Conservation (phyloP, 148 eudicot genomes). For the Chenopodium album region DNA sequence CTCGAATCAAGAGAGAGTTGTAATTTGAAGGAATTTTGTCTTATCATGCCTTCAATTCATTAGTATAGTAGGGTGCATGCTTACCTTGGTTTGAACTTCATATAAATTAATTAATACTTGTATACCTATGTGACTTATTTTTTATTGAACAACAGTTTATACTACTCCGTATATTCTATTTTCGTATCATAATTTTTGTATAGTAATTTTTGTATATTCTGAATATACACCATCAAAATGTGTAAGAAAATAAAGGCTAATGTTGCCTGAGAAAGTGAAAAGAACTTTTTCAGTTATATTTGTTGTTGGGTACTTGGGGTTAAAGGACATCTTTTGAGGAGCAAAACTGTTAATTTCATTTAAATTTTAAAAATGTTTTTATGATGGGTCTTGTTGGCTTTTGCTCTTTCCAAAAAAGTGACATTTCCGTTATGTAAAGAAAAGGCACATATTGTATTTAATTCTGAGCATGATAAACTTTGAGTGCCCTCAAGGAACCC, state of each 20-base stretch:
- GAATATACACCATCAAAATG: neutral
- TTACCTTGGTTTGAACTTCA: neutral
- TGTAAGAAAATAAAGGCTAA: neutral
- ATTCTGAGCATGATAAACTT: neutral
- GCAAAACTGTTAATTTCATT: neutral
- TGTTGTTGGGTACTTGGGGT: slow-evolving; percentile 13
- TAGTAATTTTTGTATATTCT: slow-evolving; percentile 3
- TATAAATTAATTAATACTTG: too few species aligned
- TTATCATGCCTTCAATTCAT: neutral
- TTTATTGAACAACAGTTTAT: too few species aligned
- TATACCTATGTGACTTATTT: neutral
- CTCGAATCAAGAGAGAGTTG: neutral
- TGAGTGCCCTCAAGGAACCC: neutral
- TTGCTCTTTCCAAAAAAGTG: slow-evolving; percentile 30
- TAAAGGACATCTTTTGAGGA: slow-evolving; percentile 33
- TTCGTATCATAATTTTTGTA: neutral
- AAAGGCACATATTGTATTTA: neutral
- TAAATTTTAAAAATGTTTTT: neutral
- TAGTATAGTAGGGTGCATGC: neutral
- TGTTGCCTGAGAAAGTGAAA: slow-evolving; percentile 15
- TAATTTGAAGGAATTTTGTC: neutral
- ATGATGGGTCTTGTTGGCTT: slow-evolving; percentile 22
- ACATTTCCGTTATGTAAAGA: slow-evolving; percentile 20
- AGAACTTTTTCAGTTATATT: neutral
- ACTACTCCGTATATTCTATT: too few species aligned